Base-by-base conservation (phyloP, 148 eudicot genomes). In the Mesembryanthemum crystallinum region DNA sequence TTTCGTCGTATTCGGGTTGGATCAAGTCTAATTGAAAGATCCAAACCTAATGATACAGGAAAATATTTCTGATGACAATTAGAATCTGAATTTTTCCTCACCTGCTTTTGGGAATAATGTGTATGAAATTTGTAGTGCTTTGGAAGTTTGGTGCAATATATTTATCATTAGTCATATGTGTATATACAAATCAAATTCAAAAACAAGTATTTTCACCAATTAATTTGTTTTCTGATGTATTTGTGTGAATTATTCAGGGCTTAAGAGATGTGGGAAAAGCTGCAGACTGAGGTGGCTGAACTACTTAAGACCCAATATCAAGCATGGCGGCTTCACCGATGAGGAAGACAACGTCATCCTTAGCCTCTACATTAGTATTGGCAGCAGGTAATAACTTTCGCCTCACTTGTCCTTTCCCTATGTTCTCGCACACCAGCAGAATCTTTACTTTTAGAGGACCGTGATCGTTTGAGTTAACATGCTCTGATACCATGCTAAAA, bases 231-330 rank as follows among this genome's bases (percentile, higher is more conserved):
- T 29, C 3, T 28, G 32, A 29, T 69, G 45, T 68, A 3, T 45
- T 20, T 71, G 17, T 21, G 24, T 72, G 63, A 24, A 25, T 47
- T 77, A 32, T 21, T n/a, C 81, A 94, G 98, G 98, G 85, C 89
- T 94, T 27, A 90, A 89, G 85, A 89, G 98, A 77, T 92, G 98
- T 74, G 98, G 98, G 29, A 94, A 94, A 80, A 94, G 98, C 70
- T 94, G 98, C 73, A 88, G 98, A 30, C 74, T 94, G 51, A 87
- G 98, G 83, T 94, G 98, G 98, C 75, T 94, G 71, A 94, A 92
- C 83, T 94, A 94, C 85, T 70, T 94, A 75, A 82, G 98, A 64
- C 98, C 98, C 14, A 92, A 94, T 75, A 92, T 94, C 82, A 94
- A 92, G 77, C 97, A 92, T 80, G 98, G 98, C 4, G 93, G 97